Percentiles rank a stretch among this genome's conserved stretches.
Conservation (phyloP, 1,139 yeast species). For the Pichia inconspicua region DNA sequence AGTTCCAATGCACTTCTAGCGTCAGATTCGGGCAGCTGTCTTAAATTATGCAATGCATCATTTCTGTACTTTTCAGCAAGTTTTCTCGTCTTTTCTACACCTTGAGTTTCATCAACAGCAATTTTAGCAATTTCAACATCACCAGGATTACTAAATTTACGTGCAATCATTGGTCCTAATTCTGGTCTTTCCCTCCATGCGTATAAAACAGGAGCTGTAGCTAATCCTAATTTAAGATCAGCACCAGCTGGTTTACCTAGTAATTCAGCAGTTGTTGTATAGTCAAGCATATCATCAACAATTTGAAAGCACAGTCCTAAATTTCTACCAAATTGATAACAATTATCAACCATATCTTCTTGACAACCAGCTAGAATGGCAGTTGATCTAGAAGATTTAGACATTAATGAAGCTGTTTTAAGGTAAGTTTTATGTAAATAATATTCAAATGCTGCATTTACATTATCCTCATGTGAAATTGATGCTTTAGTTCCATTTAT, state of each 20-base stretch:
- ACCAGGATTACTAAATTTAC: conserved; percentile 75
- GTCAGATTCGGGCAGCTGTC: conserved; percentile 77
- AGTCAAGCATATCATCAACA: conserved; percentile 94
- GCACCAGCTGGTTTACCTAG: conserved; percentile 96
- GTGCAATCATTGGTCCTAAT: conserved; percentile 71
- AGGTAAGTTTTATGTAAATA: conserved; percentile 90
- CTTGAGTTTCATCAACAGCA: conserved; percentile 64
- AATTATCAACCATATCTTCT: conserved; percentile 65
- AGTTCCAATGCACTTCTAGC: conserved; percentile 83
- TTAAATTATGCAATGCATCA: conserved; percentile 64
- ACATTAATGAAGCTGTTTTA: conserved; percentile 90
- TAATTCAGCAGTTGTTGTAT: conserved; percentile 72
- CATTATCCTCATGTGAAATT: conserved; percentile 60
- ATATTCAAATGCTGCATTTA: conserved; percentile 85
- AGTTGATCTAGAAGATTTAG: conserved; percentile 90
- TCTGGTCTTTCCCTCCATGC: conserved; percentile 91
- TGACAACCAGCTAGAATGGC: conserved; percentile 88
- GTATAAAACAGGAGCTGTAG: conserved; percentile 92
- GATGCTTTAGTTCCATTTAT: conserved; percentile 28
- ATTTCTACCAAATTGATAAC: conserved; percentile 88
- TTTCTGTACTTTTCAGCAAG: conserved; percentile 75
- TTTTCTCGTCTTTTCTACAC: conserved; percentile 66
- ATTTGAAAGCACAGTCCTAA: conserved; percentile 92
- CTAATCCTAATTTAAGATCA: conserved; percentile 85
- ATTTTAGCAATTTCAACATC: conserved; percentile 75